Percentiles rank a stretch among this genome's conserved stretches.
phyloP scores from a whole-genome alignment of 306 rosid species.

The Crataegus laevigata region DNA sequence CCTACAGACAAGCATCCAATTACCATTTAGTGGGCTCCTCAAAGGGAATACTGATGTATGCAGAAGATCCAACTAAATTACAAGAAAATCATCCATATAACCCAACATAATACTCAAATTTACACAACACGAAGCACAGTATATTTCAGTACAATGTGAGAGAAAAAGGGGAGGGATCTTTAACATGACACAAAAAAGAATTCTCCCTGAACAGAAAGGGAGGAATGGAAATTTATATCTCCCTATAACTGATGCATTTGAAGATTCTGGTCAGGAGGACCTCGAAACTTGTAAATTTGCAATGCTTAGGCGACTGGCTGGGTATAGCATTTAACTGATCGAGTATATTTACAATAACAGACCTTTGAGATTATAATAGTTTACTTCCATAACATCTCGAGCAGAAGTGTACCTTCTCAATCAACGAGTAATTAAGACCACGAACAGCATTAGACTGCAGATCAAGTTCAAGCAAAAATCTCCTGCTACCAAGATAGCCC shows the following conservation, averaged over 20 bases:
- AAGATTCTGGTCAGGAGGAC: background rate
- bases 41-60: background rate
- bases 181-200: background rate
- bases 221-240: background rate
- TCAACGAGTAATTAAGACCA: constrained; percentile 60
- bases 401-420: constrained; percentile 59
- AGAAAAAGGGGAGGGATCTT: background rate
- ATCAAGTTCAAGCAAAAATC: constrained; percentile 82
- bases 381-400: constrained; percentile 9
- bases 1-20: constrained; percentile 33
- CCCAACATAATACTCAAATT: background rate
- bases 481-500: constrained; percentile 98
- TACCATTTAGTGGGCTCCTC: constrained; percentile 9
- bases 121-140: background rate
- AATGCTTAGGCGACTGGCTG: background rate
- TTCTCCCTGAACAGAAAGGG: background rate
- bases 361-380: background rate
- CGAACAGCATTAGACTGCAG: constrained; percentile 72
- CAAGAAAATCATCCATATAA: background rate
- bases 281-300: background rate
- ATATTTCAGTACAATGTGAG: background rate
- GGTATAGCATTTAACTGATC: background rate
- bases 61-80: background rate
- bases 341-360: background rate
- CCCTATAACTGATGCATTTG: background rate